These are phyloP conservation scores for Tetracladium setigerum DNA, from an alignment of 495 filamentous ascomycete species.

Conservation along the genomic window DNA sequence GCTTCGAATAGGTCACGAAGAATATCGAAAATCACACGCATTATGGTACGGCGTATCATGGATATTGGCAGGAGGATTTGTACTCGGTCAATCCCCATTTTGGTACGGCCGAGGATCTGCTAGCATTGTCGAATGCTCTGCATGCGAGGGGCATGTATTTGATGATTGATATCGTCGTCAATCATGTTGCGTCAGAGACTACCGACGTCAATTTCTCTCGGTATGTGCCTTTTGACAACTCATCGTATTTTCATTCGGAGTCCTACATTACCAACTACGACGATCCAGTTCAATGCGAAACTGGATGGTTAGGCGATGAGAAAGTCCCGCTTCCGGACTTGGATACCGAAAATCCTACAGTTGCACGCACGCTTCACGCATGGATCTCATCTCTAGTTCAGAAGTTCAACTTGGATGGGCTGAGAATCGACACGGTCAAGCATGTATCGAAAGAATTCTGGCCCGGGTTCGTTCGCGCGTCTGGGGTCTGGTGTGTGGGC, in stretches of 20 bases:
- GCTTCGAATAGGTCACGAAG: constrained; percentile 60
- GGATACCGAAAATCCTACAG: constrained; percentile 48
- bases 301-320: constrained; percentile 60
- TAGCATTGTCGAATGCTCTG: constrained; percentile 46
- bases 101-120: constrained; percentile 57
- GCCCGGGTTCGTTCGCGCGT: constrained; percentile 44
- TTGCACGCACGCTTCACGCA: constrained; percentile 49
- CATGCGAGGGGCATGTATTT: constrained; percentile 63
- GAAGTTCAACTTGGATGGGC: constrained; percentile 70
- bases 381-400: constrained; percentile 60
- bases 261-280: constrained; percentile 52
- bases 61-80: constrained; percentile 70
- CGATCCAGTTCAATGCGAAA: constrained; percentile 21
- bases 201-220: constrained; percentile 31
- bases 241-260: constrained; percentile 47
- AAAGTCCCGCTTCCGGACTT: constrained; percentile 62
- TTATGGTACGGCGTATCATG: constrained; percentile 58
- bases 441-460: constrained; percentile 68
- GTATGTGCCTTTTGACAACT: constrained; percentile 46
- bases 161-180: constrained; percentile 75
- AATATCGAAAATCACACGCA: constrained; percentile 44
- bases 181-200: constrained; percentile 57
- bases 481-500: constrained; percentile 63
- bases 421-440: constrained; percentile 69
- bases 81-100: constrained; percentile 57